Evolutionary conservation across 2,329 filamentous ascomycete species (phyloP), one percentile per base, ranked within the genome.

Genomic region (Lomentospora prolificans): DNA sequence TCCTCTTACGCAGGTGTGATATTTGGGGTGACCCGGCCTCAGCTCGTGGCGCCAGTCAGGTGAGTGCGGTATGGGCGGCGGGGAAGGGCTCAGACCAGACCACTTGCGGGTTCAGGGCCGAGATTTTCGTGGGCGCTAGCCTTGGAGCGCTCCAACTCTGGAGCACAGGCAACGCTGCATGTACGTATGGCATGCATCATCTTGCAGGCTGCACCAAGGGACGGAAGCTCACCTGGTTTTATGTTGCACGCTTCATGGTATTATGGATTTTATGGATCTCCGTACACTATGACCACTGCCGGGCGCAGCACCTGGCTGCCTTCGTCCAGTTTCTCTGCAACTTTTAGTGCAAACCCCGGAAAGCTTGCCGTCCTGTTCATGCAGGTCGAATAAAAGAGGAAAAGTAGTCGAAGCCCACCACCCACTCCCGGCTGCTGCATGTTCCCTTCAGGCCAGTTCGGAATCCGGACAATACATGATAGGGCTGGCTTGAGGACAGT

Each of bases 171-270:
- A 8, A 12, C 44, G 19, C 41, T 48, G 44, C 19, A 48, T 48
- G 44, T 48, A 48, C 8, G 44, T 48, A 48, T 48, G 44, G 44
- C 44, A 48, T 48, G 44, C 44, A 48, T 48, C 44, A 48, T 48
- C 44, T 48, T 48, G 44, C 44, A 48, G 44, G 44, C 44, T 48
- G 44, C 44, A 48, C 44, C 44, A 7, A 33, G 30, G 30, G 30
- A 33, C 30, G 30, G 30, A 33, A 33, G 30, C 30, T 33, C 12
- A 7, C 12, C 30, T 33, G 30, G 30, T 12, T 7, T 33, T 33
- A 12, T 33, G 30, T 33, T 12, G 30, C 12, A 6, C 7, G 30
- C n/a, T n/a, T n/a, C n/a, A n/a, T n/a, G n/a, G n/a, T n/a, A n/a
- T n/a, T n/a, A n/a, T n/a, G 12, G 17, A 39, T 14, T 12, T 17